Conservation (phyloP, 371 early-diverging fungal genomes). For the Chytridiales sp. region DNA sequence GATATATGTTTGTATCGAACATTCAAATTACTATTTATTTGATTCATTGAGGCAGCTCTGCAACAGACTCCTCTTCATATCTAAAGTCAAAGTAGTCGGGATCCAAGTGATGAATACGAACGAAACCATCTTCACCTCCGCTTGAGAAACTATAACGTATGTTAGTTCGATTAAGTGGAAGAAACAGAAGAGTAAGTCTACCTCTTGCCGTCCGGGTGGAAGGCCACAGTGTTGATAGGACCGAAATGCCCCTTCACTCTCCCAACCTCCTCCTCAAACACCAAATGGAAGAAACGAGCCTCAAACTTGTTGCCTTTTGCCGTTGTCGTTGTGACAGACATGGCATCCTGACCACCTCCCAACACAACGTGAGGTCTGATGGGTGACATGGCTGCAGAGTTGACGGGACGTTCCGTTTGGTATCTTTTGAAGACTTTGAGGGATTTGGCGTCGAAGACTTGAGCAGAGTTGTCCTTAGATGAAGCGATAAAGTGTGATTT, state of each 20-base stretch:
- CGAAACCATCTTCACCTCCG: constrained; percentile 97
- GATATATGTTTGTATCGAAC: too few species aligned
- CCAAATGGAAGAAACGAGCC: constrained; percentile 97
- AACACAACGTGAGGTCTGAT: constrained; percentile 55
- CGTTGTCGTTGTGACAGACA: constrained; percentile 96
- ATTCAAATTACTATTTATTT: background rate
- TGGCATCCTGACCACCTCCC: constrained; percentile 81
- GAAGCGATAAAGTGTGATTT: constrained; percentile 95
- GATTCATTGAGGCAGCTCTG: constrained; percentile 15
- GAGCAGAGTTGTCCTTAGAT: constrained; percentile 94
- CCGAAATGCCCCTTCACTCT: constrained; percentile 99
- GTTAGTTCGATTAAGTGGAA: background rate
- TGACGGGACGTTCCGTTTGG: constrained; percentile 92
- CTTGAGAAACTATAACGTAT: constrained; percentile 71
- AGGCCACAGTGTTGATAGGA: constrained; percentile 98
- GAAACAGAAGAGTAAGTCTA: constrained; percentile 19
- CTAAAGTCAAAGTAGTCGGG: constrained; percentile 93
- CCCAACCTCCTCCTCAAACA: constrained; percentile 96
- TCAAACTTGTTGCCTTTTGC: constrained; percentile 98
- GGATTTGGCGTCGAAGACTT: constrained; percentile 84
- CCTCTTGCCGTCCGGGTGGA: constrained; percentile 90
- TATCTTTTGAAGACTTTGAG: constrained; percentile 84
- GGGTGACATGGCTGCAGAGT: constrained; percentile 93
- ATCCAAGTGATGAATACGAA: constrained; percentile 96
- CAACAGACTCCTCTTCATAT: constrained; percentile 40